Evolutionary conservation across 352 stramenopile species (phyloP).

Genomic region (Phytophthora brassicae): DNA sequence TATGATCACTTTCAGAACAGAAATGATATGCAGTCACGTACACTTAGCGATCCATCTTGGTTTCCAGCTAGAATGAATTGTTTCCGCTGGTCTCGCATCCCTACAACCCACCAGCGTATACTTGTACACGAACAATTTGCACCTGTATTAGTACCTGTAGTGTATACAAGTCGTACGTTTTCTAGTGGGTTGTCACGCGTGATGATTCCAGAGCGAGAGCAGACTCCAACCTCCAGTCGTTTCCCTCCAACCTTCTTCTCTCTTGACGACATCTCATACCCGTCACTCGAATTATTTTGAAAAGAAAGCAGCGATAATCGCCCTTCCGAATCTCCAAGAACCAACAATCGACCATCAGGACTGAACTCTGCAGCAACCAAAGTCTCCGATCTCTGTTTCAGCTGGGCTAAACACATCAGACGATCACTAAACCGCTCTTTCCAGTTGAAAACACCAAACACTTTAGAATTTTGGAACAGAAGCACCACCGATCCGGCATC

Average conservation of each 20-base stretch:
- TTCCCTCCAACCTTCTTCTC: conserved; percentile 16
- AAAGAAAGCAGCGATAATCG: conserved; percentile 42
- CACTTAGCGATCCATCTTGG: conserved; percentile 40
- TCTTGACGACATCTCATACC: background rate
- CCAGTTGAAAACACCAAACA: conserved; percentile 55
- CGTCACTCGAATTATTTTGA: conserved; percentile 24
- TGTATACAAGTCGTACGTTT: conserved; percentile 33
- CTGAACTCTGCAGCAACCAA: conserved; percentile 27
- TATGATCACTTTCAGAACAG: background rate
- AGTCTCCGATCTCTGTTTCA: conserved; percentile 16
- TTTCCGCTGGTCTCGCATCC: conserved; percentile 10
- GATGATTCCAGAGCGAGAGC: conserved; percentile 36
- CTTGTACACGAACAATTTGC: conserved; percentile 18
- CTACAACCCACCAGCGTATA: conserved; percentile 34
- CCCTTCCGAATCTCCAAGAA: conserved; percentile 29
- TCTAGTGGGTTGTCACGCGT: conserved; percentile 40
- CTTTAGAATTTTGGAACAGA: conserved; percentile 25
- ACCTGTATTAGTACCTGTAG: background rate
- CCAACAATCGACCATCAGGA: conserved; percentile 36
- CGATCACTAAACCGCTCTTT: conserved; percentile 58
- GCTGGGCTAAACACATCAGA: conserved; percentile 35
- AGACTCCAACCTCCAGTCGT: conserved; percentile 26
- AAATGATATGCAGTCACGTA: conserved; percentile 12
- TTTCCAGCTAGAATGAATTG: conserved; percentile 40
- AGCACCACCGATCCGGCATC: conserved; percentile 40